Evolutionary conservation across 306 rosid genomes (phyloP).

Genomic region (Clitoria ternatea): DNA sequence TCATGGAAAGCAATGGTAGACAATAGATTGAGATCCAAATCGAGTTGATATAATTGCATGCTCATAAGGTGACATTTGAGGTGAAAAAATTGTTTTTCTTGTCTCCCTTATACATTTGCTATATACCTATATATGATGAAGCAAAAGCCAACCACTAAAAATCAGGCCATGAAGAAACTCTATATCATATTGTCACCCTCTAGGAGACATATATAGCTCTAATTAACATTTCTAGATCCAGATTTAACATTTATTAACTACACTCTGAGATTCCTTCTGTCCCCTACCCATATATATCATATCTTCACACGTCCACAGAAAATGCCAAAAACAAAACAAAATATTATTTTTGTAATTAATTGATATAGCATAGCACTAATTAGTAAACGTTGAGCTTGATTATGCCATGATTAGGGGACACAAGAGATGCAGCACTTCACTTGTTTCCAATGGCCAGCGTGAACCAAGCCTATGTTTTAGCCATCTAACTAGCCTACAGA

Average conservation of each 20-base stretch:
- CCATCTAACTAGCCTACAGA: neutral
- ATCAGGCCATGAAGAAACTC: too few species aligned
- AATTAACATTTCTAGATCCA: neutral
- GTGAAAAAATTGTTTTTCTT: too few species aligned
- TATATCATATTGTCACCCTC: too few species aligned
- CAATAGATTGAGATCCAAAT: neutral
- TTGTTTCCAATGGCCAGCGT: neutral
- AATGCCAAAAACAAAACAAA: neutral
- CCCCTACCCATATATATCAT: neutral
- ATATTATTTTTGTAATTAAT: neutral
- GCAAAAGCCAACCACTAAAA: too few species aligned
- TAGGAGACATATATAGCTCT: too few species aligned
- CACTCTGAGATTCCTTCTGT: conserved; percentile 19
- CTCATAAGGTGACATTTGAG: neutral
- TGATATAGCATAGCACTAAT: neutral
- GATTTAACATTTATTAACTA: neutral
- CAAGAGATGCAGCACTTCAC: neutral
- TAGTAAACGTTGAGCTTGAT: neutral
- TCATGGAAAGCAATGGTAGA: conserved; percentile 1
- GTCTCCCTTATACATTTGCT: too few species aligned
- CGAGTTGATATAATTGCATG: neutral
- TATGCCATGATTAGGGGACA: neutral
- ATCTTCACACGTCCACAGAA: neutral
- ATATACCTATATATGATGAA: too few species aligned
- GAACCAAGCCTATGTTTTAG: neutral